Evolutionary conservation across 2,329 filamentous ascomycete genomes (phyloP).

Genomic region (Ophiostoma piceae): DNA sequence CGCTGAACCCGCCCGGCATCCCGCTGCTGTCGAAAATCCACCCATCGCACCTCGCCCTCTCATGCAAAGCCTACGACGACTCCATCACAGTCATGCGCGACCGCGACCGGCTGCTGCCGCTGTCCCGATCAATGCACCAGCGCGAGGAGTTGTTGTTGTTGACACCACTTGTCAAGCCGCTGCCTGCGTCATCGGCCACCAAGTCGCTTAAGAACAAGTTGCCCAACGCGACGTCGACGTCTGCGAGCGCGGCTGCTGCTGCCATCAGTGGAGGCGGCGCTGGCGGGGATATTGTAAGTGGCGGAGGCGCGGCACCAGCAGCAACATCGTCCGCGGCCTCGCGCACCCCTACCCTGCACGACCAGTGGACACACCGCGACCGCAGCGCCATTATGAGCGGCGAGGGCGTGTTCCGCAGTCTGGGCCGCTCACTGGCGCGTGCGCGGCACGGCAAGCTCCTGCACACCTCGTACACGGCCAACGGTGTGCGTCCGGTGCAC

Average conservation of each 20-base stretch:
- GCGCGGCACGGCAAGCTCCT: slow-evolving; percentile 80
- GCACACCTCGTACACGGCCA: slow-evolving; percentile 92
- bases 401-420: slow-evolving; percentile 84
- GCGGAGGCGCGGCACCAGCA: background rate
- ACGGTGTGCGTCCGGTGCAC: slow-evolving; percentile 85
- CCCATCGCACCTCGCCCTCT: slow-evolving; percentile 73
- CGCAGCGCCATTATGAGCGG: slow-evolving; percentile 73
- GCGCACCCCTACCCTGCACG: slow-evolving; percentile 41
- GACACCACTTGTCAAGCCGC: slow-evolving; percentile 82
- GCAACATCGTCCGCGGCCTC: slow-evolving; percentile 4
- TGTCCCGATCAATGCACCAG: slow-evolving; percentile 73
- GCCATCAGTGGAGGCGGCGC: background rate
- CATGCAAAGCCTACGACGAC: slow-evolving; percentile 79
- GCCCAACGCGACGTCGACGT: background rate
- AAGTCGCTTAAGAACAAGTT: slow-evolving; percentile 52
- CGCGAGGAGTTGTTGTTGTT: slow-evolving; percentile 86
- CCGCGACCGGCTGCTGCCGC: slow-evolving; percentile 75
- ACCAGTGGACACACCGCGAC: slow-evolving; percentile 55
- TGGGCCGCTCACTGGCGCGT: slow-evolving; percentile 80
- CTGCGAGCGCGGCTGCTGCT: background rate
- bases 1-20: slow-evolving; percentile 79
- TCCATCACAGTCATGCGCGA: slow-evolving; percentile 92
- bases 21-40: slow-evolving; percentile 73
- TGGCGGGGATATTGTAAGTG: background rate
- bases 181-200: slow-evolving; percentile 83